Percentiles rank a stretch among this genome's conserved stretches.
phyloP scores from a whole-genome alignment of 345 rosid genomes.

The Euclidium syriacum region DNA sequence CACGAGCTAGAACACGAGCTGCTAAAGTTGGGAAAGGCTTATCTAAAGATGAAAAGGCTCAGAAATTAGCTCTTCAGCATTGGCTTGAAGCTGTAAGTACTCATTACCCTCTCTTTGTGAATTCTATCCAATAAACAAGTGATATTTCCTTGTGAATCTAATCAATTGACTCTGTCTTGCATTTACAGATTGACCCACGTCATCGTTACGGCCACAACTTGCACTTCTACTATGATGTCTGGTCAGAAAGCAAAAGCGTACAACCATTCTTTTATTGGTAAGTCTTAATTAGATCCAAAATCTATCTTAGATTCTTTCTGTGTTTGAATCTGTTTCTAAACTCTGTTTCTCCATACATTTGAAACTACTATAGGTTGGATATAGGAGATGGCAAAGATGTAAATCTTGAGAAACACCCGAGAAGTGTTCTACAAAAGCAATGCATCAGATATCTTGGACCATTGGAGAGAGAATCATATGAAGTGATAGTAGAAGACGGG shows the following conservation, averaged over 20 bases:
- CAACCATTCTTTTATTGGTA: constrained; percentile 83
- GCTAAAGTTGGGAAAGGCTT: constrained; percentile 79
- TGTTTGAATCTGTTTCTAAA: constrained; percentile 12
- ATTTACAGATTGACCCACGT: constrained; percentile 70
- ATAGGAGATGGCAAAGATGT: constrained; percentile 70
- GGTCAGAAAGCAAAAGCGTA: constrained; percentile 54
- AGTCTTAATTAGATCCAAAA: neutral
- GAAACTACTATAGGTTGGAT: constrained; percentile 58
- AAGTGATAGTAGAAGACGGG: constrained; percentile 59
- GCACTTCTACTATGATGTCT: constrained; percentile 69
- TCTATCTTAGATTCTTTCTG: neutral
- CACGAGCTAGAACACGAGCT: constrained; percentile 54
- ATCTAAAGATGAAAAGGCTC: constrained; percentile 69
- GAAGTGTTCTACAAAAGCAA: constrained; percentile 49
- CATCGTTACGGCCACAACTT: constrained; percentile 94
- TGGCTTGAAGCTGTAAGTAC: constrained; percentile 83
- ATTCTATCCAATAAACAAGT: neutral
- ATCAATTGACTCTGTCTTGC: neutral
- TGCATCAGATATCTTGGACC: constrained; percentile 67
- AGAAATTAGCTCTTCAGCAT: constrained; percentile 66
- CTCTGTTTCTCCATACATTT: constrained; percentile 11
- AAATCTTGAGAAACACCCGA: constrained; percentile 42
- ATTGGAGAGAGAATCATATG: constrained; percentile 60
- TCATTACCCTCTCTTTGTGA: neutral
- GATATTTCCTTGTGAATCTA: neutral